phyloP scores from a whole-genome alignment of 225 moss, liverwort and hornwort genomes.

The Bryoerythrophyllum caledonicum region DNA sequence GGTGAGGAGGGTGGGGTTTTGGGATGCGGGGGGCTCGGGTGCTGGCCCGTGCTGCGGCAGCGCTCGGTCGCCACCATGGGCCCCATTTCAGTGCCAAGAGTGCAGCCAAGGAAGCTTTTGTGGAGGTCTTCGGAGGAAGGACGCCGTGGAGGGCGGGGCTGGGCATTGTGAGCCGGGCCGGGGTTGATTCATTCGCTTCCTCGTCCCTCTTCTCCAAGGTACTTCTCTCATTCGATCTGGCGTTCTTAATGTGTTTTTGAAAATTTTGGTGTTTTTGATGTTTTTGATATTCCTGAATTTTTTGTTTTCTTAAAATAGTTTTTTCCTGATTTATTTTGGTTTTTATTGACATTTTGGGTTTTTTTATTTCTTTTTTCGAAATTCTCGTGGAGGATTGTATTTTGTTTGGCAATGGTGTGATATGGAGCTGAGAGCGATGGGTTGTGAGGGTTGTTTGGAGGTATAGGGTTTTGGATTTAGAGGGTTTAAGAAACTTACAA shows the following conservation, averaged over 20 bases:
- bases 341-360: too few relatives aligned
- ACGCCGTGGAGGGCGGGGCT: conserved; percentile 5
- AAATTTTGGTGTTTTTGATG: too few relatives aligned
- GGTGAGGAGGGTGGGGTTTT: background rate
- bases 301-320: too few relatives aligned
- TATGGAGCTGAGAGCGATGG: background rate
- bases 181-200: conserved; percentile 33
- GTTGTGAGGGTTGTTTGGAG: background rate
- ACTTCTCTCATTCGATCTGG: background rate
- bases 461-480: background rate
- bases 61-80: conserved; percentile 38
- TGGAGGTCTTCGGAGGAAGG: conserved; percentile 4
- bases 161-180: conserved; percentile 26
- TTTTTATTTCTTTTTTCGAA: too few relatives aligned
- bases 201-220: conserved; percentile 51
- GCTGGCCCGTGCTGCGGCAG: conserved; percentile 55
- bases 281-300: background rate
- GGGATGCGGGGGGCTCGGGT: conserved; percentile 52
- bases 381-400: too few relatives aligned
- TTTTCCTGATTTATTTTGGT: too few relatives aligned
- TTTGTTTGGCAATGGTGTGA: background rate
- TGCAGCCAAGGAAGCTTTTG: conserved; percentile 15
- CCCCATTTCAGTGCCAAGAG: conserved; percentile 9
- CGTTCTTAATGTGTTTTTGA: background rate
- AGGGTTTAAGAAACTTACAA: background rate